Conservation (phyloP, 345 rosid species). For the Eucalyptus sp. region DNA sequence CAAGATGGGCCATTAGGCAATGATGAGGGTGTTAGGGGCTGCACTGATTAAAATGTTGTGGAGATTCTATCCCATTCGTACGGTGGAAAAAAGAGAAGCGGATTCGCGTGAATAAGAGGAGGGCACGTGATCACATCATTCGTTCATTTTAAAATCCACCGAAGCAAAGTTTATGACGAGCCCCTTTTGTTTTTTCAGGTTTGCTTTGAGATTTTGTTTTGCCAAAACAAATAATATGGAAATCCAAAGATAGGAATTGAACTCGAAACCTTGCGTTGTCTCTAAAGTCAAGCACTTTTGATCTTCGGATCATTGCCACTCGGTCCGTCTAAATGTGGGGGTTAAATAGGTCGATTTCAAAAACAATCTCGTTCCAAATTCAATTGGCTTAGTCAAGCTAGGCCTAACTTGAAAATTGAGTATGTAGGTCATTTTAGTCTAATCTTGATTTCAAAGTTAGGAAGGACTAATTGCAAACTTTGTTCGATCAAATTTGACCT, state of each 20-base stretch:
- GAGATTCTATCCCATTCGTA: neutral
- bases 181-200: neutral
- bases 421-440: neutral
- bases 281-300: neutral
- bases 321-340: neutral
- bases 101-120: neutral
- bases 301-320: neutral
- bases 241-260: neutral
- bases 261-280: rapidly evolving
- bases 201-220: rapidly evolving
- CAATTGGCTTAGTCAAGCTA: neutral
- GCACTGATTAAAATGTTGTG: neutral
- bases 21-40: neutral
- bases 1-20: neutral
- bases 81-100: neutral
- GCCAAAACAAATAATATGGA: neutral
- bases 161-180: neutral
- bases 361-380: too few species aligned
- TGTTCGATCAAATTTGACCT: rapidly evolving
- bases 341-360: too few species aligned
- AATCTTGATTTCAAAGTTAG: neutral
- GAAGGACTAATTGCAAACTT: neutral
- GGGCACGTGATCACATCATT: neutral
- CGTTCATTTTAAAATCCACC: neutral
- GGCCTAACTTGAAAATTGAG: neutral